These are phyloP conservation scores for Rhizoctonia solani DNA, from an alignment of 1,284 basidiomycete genomes.

Conservation along the genomic window DNA sequence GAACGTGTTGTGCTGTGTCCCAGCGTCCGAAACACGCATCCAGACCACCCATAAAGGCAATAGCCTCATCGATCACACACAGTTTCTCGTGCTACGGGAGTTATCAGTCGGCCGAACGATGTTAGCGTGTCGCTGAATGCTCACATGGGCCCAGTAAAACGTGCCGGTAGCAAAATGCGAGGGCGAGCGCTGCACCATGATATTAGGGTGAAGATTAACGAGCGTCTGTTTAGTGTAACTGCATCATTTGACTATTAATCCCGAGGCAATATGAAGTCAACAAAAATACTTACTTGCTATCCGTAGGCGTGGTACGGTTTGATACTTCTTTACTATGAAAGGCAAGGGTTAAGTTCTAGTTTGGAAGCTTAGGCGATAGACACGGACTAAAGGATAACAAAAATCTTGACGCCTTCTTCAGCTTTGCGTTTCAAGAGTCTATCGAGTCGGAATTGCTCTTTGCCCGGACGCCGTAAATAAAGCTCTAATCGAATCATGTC, in stretches of 20 bases:
- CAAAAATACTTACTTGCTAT: conserved; percentile 68
- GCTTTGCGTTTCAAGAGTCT: conserved; percentile 89
- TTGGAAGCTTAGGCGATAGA: neutral
- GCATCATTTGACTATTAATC: conserved; percentile 40
- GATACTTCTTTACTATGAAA: conserved; percentile 87
- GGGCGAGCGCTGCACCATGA: conserved; percentile 95
- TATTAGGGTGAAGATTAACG: conserved; percentile 85
- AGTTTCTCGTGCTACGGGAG: conserved; percentile 87
- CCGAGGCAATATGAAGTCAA: neutral
- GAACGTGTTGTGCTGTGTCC: conserved; percentile 94
- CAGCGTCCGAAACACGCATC: conserved; percentile 94
- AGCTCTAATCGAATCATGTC: conserved; percentile 61
- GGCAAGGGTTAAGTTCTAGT: neutral
- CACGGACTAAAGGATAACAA: conserved; percentile 88
- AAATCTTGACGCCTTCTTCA: conserved; percentile 94
- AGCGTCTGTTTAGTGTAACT: conserved; percentile 92
- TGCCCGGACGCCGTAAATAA: conserved; percentile 79
- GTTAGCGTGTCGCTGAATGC: conserved; percentile 42
- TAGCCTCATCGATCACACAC: conserved; percentile 96
- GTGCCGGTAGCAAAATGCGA: conserved; percentile 98
- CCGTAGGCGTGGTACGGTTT: conserved; percentile 91
- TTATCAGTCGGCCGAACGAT: neutral
- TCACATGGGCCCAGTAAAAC: conserved; percentile 96
- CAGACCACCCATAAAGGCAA: conserved; percentile 97
- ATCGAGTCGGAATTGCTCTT: conserved; percentile 89